These are phyloP conservation scores for Kazachstania africana DNA, from an alignment of 805 yeast species.

Conservation along the genomic window DNA sequence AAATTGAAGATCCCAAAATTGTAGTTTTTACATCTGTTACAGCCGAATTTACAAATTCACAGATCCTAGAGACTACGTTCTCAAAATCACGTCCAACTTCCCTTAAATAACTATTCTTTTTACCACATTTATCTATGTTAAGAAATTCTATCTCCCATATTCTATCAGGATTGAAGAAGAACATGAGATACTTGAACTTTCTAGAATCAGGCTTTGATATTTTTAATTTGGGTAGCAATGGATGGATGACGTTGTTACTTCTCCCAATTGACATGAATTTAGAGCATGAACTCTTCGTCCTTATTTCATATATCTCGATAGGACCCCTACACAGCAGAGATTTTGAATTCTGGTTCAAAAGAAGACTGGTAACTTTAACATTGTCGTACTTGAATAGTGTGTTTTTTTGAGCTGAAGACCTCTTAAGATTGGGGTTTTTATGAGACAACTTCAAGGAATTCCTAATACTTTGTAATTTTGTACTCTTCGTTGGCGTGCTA, in stretches of 20 bases:
- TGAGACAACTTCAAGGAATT: too few relatives aligned
- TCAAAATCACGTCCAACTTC: slow-evolving; percentile 17
- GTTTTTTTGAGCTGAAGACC: slow-evolving; percentile 23
- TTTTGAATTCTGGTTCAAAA: background rate
- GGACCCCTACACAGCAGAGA: slow-evolving; percentile 18
- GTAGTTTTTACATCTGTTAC: too few relatives aligned
- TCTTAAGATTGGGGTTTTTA: slow-evolving; percentile 4
- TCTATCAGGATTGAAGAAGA: slow-evolving; percentile 63
- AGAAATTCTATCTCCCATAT: slow-evolving; percentile 49
- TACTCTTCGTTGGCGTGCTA: too few relatives aligned
- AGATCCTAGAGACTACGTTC: slow-evolving; percentile 18
- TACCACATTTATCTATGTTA: slow-evolving; percentile 3
- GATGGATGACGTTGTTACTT: slow-evolving; percentile 41
- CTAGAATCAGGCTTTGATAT: slow-evolving; percentile 38
- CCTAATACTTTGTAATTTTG: too few relatives aligned
- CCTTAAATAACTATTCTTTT: slow-evolving; percentile 3
- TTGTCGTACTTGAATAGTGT: slow-evolving; percentile 19
- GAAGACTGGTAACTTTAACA: slow-evolving; percentile 13
- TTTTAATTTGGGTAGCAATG: slow-evolving; percentile 54
- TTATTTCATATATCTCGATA: slow-evolving; percentile 20
- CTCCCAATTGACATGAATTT: slow-evolving; percentile 25
- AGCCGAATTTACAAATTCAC: slow-evolving; percentile 5
- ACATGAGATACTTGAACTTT: slow-evolving; percentile 37
- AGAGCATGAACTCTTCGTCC: slow-evolving; percentile 7
- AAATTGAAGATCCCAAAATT: too few relatives aligned